phyloP scores from a whole-genome alignment of 2,329 filamentous ascomycete species.

The Sporothrix brunneoviolacea region DNA sequence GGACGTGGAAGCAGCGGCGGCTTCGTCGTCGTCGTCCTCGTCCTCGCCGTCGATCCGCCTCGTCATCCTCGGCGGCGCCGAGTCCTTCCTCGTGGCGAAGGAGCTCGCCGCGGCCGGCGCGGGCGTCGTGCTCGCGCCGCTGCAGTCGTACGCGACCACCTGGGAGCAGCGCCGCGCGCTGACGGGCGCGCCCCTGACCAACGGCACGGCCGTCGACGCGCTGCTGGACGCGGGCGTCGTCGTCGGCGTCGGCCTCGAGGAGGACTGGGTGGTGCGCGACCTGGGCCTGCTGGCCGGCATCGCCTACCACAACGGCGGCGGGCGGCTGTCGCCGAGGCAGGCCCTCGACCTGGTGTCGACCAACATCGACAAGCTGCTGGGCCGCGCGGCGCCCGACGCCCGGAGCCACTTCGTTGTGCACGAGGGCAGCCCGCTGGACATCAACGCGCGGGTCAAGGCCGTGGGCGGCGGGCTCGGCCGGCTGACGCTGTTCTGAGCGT shows the following conservation, averaged over 20 bases:
- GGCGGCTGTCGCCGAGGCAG: slow-evolving; percentile 44
- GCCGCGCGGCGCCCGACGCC: slow-evolving; percentile 28
- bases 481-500: slow-evolving; percentile 27
- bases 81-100: slow-evolving; percentile 52
- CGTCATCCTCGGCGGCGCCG: slow-evolving; percentile 55
- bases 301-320: slow-evolving; percentile 50
- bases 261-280: slow-evolving; percentile 57
- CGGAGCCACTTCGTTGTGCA: slow-evolving; percentile 52
- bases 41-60: slow-evolving; percentile 38
- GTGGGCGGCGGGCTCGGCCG: slow-evolving; percentile 39
- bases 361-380: slow-evolving; percentile 54
- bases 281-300: slow-evolving; percentile 54
- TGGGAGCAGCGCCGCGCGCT: slow-evolving; percentile 60
- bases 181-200: slow-evolving; percentile 58
- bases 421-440: slow-evolving; percentile 57
- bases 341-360: slow-evolving; percentile 51
- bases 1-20: slow-evolving; percentile 40
- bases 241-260: slow-evolving; percentile 51
- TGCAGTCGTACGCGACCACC: slow-evolving; percentile 45
- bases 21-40: slow-evolving; percentile 44
- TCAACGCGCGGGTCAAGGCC: slow-evolving; percentile 49
- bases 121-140: slow-evolving; percentile 53
- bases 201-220: slow-evolving; percentile 53
- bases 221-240: slow-evolving; percentile 53
- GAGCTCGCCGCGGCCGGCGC: slow-evolving; percentile 51